These are phyloP conservation scores for Gastrolobium villosum DNA, from an alignment of 306 rosid species.

Conservation along the genomic window DNA sequence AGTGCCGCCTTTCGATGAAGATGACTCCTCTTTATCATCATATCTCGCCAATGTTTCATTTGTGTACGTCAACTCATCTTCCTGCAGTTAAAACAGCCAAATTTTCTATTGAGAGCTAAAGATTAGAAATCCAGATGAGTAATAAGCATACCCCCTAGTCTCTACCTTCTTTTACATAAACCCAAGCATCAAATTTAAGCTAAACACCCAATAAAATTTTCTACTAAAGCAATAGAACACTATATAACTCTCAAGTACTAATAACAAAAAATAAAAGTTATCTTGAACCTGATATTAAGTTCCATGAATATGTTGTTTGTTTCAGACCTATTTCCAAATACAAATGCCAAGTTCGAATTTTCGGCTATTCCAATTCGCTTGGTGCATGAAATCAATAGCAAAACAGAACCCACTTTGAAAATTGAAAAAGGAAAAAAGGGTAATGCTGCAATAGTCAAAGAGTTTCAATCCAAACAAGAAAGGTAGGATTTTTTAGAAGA, in stretches of 20 bases:
- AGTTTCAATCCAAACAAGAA: background rate
- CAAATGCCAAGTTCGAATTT: slow-evolving; percentile 30
- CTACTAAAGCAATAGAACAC: slow-evolving; percentile 19
- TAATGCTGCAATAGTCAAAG: background rate
- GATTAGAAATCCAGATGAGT: background rate
- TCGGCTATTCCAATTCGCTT: slow-evolving; percentile 13
- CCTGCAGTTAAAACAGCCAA: slow-evolving; percentile 55
- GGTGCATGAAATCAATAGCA: background rate
- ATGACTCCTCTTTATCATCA: slow-evolving; percentile 46
- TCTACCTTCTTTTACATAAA: background rate
- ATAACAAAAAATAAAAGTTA: background rate
- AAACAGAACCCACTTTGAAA: slow-evolving; percentile 33
- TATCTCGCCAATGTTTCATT: slow-evolving; percentile 38
- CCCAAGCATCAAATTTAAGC: slow-evolving; percentile 5
- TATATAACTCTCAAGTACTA: background rate
- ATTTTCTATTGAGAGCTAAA: background rate
- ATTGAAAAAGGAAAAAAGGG: slow-evolving; percentile 8
- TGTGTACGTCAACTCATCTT: slow-evolving; percentile 48
- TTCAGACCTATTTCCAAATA: slow-evolving; percentile 22
- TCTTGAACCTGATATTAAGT: slow-evolving; percentile 3
- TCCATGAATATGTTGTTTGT: background rate
- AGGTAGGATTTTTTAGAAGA: background rate
- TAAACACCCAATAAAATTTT: slow-evolving; percentile 14
- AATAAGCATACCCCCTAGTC: slow-evolving; percentile 19
- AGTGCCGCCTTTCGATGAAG: slow-evolving; percentile 43